Percentiles rank a stretch among this genome's conserved stretches.
These are phyloP conservation scores for Bonia amplexicaulis DNA, from an alignment of 176 grass and related monocot species.

Conservation along the genomic window DNA sequence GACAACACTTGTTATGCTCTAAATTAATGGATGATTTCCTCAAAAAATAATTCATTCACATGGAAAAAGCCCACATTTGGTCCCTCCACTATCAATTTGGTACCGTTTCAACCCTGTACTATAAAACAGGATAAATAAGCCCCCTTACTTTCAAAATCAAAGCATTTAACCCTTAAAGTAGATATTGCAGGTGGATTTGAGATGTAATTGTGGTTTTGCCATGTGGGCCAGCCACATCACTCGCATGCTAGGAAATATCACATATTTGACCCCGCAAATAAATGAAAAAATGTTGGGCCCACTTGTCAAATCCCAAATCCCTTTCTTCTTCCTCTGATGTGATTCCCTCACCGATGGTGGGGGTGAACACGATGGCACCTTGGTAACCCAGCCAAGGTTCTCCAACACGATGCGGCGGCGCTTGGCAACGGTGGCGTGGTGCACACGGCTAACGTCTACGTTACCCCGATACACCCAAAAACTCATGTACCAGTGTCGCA, in stretches of 20 bases:
- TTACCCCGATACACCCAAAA: not conserved
- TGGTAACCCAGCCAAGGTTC: not conserved
- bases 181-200: not conserved
- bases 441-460: rapidly evolving
- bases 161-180: not conserved
- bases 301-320: not conserved
- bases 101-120: not conserved
- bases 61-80: not conserved
- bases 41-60: not conserved
- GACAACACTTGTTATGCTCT: not conserved
- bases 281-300: not conserved
- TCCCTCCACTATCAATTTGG: not conserved
- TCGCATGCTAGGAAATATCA: not conserved
- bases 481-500: not conserved
- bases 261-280: not conserved
- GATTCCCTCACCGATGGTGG: not conserved
- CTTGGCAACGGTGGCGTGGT: not conserved
- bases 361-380: not conserved
- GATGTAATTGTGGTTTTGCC: no score
- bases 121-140: not conserved
- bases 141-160: not conserved
- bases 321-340: not conserved
- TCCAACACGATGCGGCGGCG: not conserved
- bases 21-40: no score
- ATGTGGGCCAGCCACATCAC: not conserved